Evolutionary conservation across 2,329 filamentous ascomycete genomes (phyloP).

Genomic region (Phyllosticta ampelicida): DNA sequence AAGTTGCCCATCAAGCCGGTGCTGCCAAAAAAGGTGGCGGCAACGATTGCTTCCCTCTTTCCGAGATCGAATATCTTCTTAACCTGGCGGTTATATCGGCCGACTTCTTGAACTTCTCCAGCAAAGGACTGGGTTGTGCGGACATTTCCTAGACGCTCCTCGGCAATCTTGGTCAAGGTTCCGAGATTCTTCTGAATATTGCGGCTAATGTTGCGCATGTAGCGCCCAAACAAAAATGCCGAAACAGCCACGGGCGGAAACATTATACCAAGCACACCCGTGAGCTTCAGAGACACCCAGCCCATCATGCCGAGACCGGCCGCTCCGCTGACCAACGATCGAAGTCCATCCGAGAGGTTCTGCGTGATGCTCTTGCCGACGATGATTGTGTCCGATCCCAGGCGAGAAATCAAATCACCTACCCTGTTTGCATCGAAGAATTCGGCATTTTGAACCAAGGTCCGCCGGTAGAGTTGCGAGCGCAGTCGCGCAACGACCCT

Average conservation of each 20-base stretch:
- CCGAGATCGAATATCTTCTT: slow-evolving; percentile 86
- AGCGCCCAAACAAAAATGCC: slow-evolving; percentile 82
- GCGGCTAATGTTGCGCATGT: slow-evolving; percentile 79
- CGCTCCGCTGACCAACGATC: slow-evolving; percentile 77
- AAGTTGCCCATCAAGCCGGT: slow-evolving; percentile 93
- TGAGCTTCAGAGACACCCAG: slow-evolving; percentile 88
- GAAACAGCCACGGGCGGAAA: slow-evolving; percentile 84
- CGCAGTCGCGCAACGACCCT: slow-evolving; percentile 83
- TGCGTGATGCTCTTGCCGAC: slow-evolving; percentile 98
- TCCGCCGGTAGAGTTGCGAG: slow-evolving; percentile 80
- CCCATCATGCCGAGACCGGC: slow-evolving; percentile 90
- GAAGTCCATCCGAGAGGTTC: slow-evolving; percentile 90
- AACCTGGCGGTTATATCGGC: slow-evolving; percentile 84
- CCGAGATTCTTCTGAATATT: slow-evolving; percentile 91
- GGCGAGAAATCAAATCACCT: slow-evolving; percentile 87
- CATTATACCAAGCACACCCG: slow-evolving; percentile 73
- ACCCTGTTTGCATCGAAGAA: slow-evolving; percentile 98
- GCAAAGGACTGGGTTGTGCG: slow-evolving; percentile 94
- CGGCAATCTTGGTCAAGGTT: slow-evolving; percentile 89
- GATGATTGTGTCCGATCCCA: slow-evolving; percentile 93
- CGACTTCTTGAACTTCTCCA: slow-evolving; percentile 81
- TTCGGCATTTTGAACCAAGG: slow-evolving; percentile 94
- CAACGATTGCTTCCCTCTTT: slow-evolving; percentile 74
- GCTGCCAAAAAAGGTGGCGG: slow-evolving; percentile 76
- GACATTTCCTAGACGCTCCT: slow-evolving; percentile 94